Evolutionary conservation across 129 eudicot genomes (phyloP).

Genomic region (Erigeron canadensis): DNA sequence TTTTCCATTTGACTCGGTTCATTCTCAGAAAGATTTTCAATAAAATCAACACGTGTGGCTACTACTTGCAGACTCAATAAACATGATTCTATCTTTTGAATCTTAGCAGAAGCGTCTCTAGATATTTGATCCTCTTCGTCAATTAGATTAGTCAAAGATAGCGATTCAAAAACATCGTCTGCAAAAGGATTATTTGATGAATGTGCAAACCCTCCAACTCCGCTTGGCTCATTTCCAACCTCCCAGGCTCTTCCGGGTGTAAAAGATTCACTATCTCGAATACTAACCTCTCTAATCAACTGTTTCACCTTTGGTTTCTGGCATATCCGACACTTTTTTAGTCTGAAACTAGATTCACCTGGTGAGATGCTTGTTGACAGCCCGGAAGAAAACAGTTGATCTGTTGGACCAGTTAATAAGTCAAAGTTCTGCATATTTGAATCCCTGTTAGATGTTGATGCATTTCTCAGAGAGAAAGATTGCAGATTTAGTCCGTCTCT

Average conservation of each 20-base stretch:
- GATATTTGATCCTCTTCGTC: conserved; percentile 40
- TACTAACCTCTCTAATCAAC: conserved; percentile 27
- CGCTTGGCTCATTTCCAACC: conserved; percentile 14
- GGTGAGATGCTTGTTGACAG: conserved; percentile 26
- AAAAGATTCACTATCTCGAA: conserved; percentile 15
- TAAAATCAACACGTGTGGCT: conserved; percentile 19
- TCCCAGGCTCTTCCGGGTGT: conserved; percentile 27
- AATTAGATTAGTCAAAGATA: conserved; percentile 20
- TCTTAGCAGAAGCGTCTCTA: conserved; percentile 42
- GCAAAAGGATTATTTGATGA: conserved; percentile 22
- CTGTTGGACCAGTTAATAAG: conserved; percentile 15
- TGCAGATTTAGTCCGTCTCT: conserved; percentile 15
- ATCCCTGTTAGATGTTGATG: neutral
- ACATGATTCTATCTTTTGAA: conserved; percentile 41
- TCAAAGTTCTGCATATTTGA: conserved; percentile 13
- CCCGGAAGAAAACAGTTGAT: conserved; percentile 23
- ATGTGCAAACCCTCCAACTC: conserved; percentile 24
- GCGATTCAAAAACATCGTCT: conserved; percentile 13
- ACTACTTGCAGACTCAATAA: conserved; percentile 42
- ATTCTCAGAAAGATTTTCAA: conserved; percentile 1
- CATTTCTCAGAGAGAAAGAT: conserved; percentile 10
- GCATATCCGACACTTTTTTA: conserved; percentile 42
- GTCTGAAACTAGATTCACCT: conserved; percentile 24
- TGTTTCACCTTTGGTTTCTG: conserved; percentile 34
- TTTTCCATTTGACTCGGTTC: conserved; percentile 15